phyloP scores from a whole-genome alignment of 2,329 filamentous ascomycete species.

The Exophiala sideris region DNA sequence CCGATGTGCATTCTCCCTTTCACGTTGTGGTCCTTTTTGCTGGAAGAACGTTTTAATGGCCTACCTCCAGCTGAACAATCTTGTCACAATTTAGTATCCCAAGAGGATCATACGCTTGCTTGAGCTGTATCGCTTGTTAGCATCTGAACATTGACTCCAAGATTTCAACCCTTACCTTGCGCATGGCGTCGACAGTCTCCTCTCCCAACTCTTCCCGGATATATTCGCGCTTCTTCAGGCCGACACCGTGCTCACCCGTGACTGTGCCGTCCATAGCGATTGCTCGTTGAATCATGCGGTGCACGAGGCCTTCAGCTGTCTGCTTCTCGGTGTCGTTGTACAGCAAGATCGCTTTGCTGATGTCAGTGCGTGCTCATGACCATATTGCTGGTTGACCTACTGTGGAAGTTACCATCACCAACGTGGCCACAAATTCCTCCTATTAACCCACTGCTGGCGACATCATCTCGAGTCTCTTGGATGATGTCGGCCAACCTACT shows the following conservation, averaged over 20 bases:
- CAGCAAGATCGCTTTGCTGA: slow-evolving; percentile 54
- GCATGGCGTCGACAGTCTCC: slow-evolving; percentile 62
- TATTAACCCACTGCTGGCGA: slow-evolving; percentile 59
- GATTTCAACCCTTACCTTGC: slow-evolving; percentile 47
- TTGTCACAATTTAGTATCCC: slow-evolving; percentile 64
- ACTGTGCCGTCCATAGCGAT: slow-evolving; percentile 70
- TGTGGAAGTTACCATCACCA: slow-evolving; percentile 72
- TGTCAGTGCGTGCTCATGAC: slow-evolving; percentile 3
- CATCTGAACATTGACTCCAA: not conserved
- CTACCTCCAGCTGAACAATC: slow-evolving; percentile 53
- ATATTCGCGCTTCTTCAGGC: slow-evolving; percentile 66
- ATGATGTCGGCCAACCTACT: slow-evolving; percentile 69
- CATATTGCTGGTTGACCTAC: slow-evolving; percentile 38
- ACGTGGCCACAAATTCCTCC: slow-evolving; percentile 70
- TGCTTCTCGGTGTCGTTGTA: slow-evolving; percentile 58
- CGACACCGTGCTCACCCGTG: slow-evolving; percentile 69
- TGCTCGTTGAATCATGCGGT: slow-evolving; percentile 67
- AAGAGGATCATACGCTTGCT: slow-evolving; percentile 64
- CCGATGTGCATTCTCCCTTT: no score
- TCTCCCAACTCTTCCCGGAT: slow-evolving; percentile 60
- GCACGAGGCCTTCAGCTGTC: slow-evolving; percentile 58
- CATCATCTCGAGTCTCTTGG: slow-evolving; percentile 64
- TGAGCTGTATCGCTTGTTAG: slow-evolving; percentile 46
- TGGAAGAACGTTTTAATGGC: slow-evolving; percentile 11
- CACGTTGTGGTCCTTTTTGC: no score